Conservation (phyloP, 2,329 filamentous ascomycete species). For the Microdochium paspali region DNA sequence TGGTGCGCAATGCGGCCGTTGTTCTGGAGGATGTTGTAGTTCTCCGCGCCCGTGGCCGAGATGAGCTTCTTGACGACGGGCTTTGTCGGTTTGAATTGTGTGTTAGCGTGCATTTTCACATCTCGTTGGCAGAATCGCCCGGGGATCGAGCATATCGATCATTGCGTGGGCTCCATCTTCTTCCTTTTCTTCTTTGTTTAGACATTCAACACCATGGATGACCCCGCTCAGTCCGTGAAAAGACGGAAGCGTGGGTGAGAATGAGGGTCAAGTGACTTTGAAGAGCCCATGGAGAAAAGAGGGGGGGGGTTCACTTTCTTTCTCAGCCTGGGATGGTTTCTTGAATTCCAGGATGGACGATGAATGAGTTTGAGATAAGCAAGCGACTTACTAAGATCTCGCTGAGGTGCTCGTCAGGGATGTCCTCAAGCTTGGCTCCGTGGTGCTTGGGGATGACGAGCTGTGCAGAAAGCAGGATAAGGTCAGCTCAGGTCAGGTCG, state of each 20-base stretch:
- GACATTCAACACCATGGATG: no score
- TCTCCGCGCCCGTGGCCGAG: constrained; percentile 59
- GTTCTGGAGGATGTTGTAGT: constrained; percentile 96
- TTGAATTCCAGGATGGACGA: no score
- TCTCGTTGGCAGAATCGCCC: no score
- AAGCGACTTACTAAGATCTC: constrained; percentile 64
- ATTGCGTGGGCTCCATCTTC: no score
- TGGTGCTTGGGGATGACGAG: constrained; percentile 95
- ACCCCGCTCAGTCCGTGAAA: no score
- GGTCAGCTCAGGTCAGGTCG: no score
- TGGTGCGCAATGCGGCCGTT: constrained; percentile 90
- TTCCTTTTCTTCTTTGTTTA: no score
- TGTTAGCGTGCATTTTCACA: neutral
- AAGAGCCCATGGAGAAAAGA: no score
- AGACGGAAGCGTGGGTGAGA: no score
- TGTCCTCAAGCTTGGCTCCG: constrained; percentile 82
- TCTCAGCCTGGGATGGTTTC: no score
- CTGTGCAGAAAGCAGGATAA: constrained; percentile 32
- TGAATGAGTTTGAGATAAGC: neutral
- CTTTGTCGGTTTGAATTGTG: constrained; percentile 20
- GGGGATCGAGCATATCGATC: neutral
- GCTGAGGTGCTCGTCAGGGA: constrained; percentile 76
- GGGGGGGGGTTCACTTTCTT: no score
- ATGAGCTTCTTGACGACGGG: constrained; percentile 84
- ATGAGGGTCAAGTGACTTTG: no score